Conservation (phyloP, 257 asterid genomes). For the Agastache rugosa region DNA sequence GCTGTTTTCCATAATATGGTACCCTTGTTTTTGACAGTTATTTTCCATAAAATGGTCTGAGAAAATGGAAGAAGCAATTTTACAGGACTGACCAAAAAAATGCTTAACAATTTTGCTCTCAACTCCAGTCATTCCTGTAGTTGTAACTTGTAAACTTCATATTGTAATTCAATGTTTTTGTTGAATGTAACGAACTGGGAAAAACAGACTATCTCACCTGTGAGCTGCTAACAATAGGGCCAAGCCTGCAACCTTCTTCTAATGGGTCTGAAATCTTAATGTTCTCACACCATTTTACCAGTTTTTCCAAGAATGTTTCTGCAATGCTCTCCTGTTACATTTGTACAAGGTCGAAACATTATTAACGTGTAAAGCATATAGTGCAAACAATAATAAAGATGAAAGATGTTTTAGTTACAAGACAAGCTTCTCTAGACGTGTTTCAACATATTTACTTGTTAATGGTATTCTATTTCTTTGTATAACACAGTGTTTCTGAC, state of each 20-base stretch:
- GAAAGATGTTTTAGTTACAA: neutral
- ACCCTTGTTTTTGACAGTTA: neutral
- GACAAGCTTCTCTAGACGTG: neutral
- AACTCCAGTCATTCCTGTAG: neutral
- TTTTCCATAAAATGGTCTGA: neutral
- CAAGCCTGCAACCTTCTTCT: constrained; percentile 76
- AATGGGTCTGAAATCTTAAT: constrained; percentile 68
- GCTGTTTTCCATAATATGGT: neutral
- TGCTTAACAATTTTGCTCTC: neutral
- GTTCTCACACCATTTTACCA: constrained; percentile 62
- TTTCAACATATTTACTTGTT: neutral
- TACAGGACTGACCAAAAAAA: too few species aligned
- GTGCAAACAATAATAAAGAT: neutral
- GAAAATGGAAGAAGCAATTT: too few species aligned
- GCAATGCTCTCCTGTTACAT: constrained; percentile 66
- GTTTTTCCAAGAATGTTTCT: constrained; percentile 59
- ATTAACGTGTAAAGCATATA: neutral
- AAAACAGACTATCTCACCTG: constrained; percentile 38
- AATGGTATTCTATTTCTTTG: neutral
- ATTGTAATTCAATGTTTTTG: neutral
- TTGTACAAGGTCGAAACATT: neutral
- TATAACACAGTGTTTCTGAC: neutral
- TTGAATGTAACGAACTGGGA: neutral
- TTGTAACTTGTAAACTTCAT: neutral
- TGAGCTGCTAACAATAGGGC: constrained; percentile 62